Evolutionary conservation across 1,284 basidiomycete genomes (phyloP), one percentile per base, ranked within the genome.

Genomic region (Fomes fomentarius): DNA sequence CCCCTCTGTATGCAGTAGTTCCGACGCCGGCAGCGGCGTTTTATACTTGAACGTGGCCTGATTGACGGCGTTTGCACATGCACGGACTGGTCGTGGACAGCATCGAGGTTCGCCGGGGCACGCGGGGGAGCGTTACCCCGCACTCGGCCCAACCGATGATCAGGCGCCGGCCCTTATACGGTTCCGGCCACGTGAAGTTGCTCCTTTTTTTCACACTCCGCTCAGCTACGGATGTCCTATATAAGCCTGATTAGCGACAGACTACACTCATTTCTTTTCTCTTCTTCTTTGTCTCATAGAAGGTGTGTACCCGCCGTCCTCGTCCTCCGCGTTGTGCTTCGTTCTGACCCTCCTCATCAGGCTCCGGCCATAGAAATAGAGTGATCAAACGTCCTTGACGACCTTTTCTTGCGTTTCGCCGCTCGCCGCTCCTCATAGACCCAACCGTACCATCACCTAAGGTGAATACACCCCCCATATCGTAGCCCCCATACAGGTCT

Each of bases 281-380:
- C 66, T 64, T 62, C 55, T 62, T 59, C 53, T 62, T 66, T 66
- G 56, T 66, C 67, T 63, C 83, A 84, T 70, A 69, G 67, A 81
- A 84, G 84, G 73, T 74, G 52, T 42, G 62, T 54, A n/a, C n/a
- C n/a, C n/a, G n/a, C 22, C 37, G 21, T 47, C 49, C 56, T 39
- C 34, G 26, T 62, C 52, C 24, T 44, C 26, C 43, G 25, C 14
- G 34, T 24, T 44, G 28, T 35, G 43, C 49, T 14, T 56, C 40
- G 15, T 26, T 52, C 60, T 65, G 25, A 62, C 58, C 12, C 8
- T 40, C n/a, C 9, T 39, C 21, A 15, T 0, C 50, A 70, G 69
- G 69, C 66, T 56, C 48, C 61, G 58, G 63, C 69, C 68, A 56
- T 71, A 71, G 68, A 74, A 58, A 62, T 74, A 71, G 70, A 73